Evolutionary conservation across 2,329 filamentous ascomycete species (phyloP).

Genomic region (Aspergillus brunneoviolaceus): DNA sequence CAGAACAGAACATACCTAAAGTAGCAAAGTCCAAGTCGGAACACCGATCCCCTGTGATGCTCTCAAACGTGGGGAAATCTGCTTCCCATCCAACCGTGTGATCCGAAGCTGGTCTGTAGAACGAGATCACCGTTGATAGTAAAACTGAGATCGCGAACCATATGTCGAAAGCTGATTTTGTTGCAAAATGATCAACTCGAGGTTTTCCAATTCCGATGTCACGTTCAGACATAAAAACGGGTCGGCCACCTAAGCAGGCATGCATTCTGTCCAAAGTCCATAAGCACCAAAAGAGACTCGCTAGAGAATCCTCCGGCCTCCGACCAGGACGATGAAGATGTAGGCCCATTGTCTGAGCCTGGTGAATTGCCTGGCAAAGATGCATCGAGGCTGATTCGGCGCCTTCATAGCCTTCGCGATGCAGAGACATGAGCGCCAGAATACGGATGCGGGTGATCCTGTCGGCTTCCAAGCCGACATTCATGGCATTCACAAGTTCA

Average conservation of each 20-base stretch:
- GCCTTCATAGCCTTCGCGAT: slow-evolving; percentile 43
- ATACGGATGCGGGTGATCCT: slow-evolving; percentile 39
- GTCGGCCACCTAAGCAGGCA: slow-evolving; percentile 41
- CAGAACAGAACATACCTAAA: slow-evolving; percentile 23
- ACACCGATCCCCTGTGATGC: slow-evolving; percentile 31
- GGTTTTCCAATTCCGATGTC: slow-evolving; percentile 41
- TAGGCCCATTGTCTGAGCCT: slow-evolving; percentile 40
- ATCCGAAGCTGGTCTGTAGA: slow-evolving; percentile 39
- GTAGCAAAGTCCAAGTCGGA: slow-evolving; percentile 31
- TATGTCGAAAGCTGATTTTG: slow-evolving; percentile 33
- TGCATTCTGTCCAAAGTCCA: slow-evolving; percentile 46
- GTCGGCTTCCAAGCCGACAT: slow-evolving; percentile 38
- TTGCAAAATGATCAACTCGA: slow-evolving; percentile 11
- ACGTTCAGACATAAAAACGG: slow-evolving; percentile 40
- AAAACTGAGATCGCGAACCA: slow-evolving; percentile 42
- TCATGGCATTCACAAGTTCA: slow-evolving; percentile 38
- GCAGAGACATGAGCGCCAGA: slow-evolving; percentile 42
- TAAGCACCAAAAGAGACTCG: slow-evolving; percentile 41
- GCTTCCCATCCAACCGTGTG: slow-evolving; percentile 39
- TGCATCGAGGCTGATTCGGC: slow-evolving; percentile 42
- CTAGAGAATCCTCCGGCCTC: slow-evolving; percentile 28
- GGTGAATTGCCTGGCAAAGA: slow-evolving; percentile 42
- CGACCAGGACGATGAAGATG: slow-evolving; percentile 40
- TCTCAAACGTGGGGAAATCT: slow-evolving; percentile 39
- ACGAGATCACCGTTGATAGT: slow-evolving; percentile 40